Evolutionary conservation across 768 basidiomycete species (phyloP), one percentile per base, ranked within the genome.

Genomic region (Amylocystis lapponica): DNA sequence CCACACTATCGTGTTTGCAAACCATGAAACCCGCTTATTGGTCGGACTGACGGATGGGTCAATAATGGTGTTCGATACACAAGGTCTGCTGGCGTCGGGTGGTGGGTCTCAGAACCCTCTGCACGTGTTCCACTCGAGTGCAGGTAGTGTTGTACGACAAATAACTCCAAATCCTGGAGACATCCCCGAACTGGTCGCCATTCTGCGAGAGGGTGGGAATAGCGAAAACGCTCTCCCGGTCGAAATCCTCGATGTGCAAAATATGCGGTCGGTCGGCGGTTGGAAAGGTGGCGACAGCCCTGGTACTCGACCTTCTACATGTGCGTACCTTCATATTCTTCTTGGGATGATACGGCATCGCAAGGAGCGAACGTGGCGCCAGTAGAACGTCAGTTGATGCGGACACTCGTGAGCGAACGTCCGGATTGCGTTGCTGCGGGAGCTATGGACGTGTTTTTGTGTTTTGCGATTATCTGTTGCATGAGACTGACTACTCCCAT

Each of bases 141-240:
- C 72, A 3, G 54, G 71, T 13, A 62, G 70, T 2, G 56, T 72
- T 6, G 58, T 78, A 41, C 64, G 75, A 7, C 77, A 82, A 52
- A 71, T 87, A 33, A 54, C 71, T 3, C 71, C 83, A 0, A 87
- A 87, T 61, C 84, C 86, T 2, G 79, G 78, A 23, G 71, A 67
- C 32, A 64, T 83, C 26, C 67, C 70, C 5, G 77, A 81, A 32
- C 56, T 81, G 3, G 65, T 86, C 2, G 86, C 82, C 7, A 66
- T 83, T 21, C 66, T 86, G 29, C 65, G 69, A n/a, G 64, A 70
- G 25, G 57, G 62, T 13, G 51, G 53, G 14, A 53, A 54, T 13
- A 56, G 43, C 34, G 53, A 63, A 2, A 57, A 60, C 27, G 59
- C 52, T 59, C 54, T 49, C 63, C 67, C 64, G 67, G 80, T 85